Base-by-base conservation (phyloP, 805 yeast species). In the Wickerhamomyces xylosicus region DNA sequence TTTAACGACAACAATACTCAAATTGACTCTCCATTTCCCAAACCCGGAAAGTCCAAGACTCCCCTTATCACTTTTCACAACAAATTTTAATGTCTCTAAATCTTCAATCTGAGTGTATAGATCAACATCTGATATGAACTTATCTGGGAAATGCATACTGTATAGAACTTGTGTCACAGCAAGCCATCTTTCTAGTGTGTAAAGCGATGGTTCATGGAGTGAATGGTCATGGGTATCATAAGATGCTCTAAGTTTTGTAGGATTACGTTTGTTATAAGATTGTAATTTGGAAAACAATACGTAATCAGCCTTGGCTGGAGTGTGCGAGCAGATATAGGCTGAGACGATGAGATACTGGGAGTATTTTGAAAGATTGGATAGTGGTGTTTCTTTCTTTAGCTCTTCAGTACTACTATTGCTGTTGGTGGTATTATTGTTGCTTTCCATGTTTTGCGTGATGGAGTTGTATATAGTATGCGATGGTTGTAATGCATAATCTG, bases 311-410 rank as follows among this genome's bases (percentile, higher is more conserved):
- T 74, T 72, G 2, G 80, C 77, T 22, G 80, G 83, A 40, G 77
- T 74, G 52, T 73, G 83, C 0, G 95, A 85, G 1, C 95, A 94
- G 36, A 87, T 61, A 55, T 82, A 89, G 1, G 95, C 79, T 1
- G 95, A 85, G 25, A 86, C 70, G 14, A 87, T 58, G n/a, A 89
- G 59, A 52, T 72, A 85, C 52, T 84, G 82, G 2, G 90, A 71
- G 37, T 73, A 69, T 8, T 52, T 54, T 0, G 89, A 76, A 33
- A 84, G 59, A 46, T 77, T 79, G 37, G 67, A 57, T 1, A 43
- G 40, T n/a, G 33, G 3, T 10, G 39, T 38, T 17, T 38, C 44
- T 3, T 42, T 42, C 6, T 45, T 41, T 2, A n/a, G 20, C 5
- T 48, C 46, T 5, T 42, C 44, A 2, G 25, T 7, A 21, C 10